Evolutionary conservation across 1,284 basidiomycete genomes (phyloP).

Genomic region (Papiliotrema terrestris): DNA sequence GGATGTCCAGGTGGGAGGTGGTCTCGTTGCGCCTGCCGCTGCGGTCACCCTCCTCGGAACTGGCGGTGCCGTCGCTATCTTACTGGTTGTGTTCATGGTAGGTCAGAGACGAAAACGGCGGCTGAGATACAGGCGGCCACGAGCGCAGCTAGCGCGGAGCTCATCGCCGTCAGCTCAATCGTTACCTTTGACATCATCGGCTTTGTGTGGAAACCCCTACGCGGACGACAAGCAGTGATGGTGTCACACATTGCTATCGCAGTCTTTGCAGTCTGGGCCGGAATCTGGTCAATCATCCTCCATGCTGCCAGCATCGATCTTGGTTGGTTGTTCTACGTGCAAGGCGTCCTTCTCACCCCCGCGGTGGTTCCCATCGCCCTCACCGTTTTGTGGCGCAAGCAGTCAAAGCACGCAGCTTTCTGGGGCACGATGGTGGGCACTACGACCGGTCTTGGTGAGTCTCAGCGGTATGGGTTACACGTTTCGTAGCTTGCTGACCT

Average conservation of each 20-base stretch:
- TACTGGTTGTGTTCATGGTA: conserved; percentile 62
- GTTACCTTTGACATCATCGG: conserved; percentile 86
- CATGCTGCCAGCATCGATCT: conserved; percentile 36
- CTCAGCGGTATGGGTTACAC: conserved; percentile 64
- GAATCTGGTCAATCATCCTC: conserved; percentile 24
- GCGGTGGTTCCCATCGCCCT: conserved; percentile 83
- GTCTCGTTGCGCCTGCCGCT: too few relatives aligned
- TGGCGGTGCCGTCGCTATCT: too few relatives aligned
- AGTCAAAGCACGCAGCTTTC: conserved; percentile 77
- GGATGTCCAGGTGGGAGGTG: too few relatives aligned
- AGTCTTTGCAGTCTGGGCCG: conserved; percentile 73
- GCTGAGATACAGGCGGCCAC: too few relatives aligned
- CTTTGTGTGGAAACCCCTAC: conserved; percentile 57
- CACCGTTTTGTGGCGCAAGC: conserved; percentile 73
- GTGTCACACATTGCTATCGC: conserved; percentile 56
- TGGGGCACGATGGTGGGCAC: conserved; percentile 69
- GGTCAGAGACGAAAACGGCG: too few relatives aligned
- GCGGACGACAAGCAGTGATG: conserved; percentile 59
- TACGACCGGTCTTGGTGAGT: conserved; percentile 67
- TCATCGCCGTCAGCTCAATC: conserved; percentile 76
- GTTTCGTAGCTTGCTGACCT: conserved; percentile 60
- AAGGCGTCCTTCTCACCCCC: too few relatives aligned
- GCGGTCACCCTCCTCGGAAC: too few relatives aligned
- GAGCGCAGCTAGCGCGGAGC: conserved; percentile 79
- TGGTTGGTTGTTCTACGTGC: conserved; percentile 73